phyloP scores from a whole-genome alignment of 805 yeast genomes.

The Yarrowia osloensis region DNA sequence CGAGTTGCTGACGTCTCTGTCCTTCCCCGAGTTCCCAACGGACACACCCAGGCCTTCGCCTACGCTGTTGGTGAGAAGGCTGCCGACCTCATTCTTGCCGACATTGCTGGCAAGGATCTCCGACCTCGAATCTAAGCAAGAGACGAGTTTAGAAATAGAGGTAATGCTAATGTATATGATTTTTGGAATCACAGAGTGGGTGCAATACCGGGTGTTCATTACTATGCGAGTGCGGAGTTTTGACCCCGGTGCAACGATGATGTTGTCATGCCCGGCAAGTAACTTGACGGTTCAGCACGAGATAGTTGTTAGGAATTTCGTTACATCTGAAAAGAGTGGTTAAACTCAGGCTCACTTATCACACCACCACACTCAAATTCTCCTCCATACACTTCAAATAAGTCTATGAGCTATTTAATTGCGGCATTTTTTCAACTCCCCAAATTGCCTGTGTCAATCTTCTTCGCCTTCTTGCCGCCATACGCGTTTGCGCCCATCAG shows the following conservation, averaged over 20 bases:
- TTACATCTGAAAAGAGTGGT: too few relatives aligned
- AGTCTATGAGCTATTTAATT: background rate
- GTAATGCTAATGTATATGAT: slow-evolving; percentile 11
- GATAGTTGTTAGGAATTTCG: too few relatives aligned
- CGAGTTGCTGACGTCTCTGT: slow-evolving; percentile 44
- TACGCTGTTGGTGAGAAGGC: slow-evolving; percentile 42
- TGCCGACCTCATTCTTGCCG: slow-evolving; percentile 38
- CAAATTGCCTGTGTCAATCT: background rate
- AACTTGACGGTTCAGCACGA: too few relatives aligned
- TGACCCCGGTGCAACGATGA: too few relatives aligned
- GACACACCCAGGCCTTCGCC: slow-evolving; percentile 41
- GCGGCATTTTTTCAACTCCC: background rate
- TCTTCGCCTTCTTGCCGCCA: background rate
- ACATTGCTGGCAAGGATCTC: slow-evolving; percentile 20
- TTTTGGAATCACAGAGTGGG: background rate
- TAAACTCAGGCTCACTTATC: background rate
- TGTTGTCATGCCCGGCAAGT: too few relatives aligned
- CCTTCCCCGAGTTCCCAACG: slow-evolving; percentile 43
- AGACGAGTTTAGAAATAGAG: background rate
- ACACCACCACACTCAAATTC: background rate
- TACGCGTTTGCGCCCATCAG: background rate
- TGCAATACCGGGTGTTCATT: too few relatives aligned
- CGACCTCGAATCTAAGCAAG: slow-evolving; percentile 27
- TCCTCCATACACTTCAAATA: background rate
- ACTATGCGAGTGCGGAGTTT: too few relatives aligned